These are phyloP conservation scores for Leccinum griseonigrum DNA, from an alignment of 1,284 basidiomycete species.

Conservation along the genomic window DNA sequence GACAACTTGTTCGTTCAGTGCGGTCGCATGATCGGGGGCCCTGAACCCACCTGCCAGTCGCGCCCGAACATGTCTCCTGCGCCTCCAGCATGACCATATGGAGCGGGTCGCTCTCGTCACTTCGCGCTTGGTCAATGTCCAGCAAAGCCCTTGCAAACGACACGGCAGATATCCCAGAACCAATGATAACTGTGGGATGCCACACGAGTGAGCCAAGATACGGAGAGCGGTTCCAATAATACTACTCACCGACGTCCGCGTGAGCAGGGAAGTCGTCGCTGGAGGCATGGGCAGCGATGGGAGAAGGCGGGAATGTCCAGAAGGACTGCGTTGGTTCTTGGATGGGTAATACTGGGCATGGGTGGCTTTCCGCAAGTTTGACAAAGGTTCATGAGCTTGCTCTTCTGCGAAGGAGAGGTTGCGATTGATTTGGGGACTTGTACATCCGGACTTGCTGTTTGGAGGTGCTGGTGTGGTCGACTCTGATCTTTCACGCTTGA, in stretches of 20 bases:
- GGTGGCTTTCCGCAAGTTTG: too few relatives aligned
- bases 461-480: too few relatives aligned
- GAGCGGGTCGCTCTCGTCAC: slow-evolving; percentile 19
- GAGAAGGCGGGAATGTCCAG: slow-evolving; percentile 43
- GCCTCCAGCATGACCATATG: slow-evolving; percentile 49
- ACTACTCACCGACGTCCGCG: slow-evolving; percentile 38
- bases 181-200: slow-evolving; percentile 39
- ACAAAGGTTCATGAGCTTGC: too few relatives aligned
- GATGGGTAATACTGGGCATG: slow-evolving; percentile 37
- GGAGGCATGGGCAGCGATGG: slow-evolving; percentile 32
- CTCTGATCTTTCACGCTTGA: too few relatives aligned
- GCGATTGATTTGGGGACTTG: too few relatives aligned
- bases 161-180: slow-evolving; percentile 49
- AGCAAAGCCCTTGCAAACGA: slow-evolving; percentile 44
- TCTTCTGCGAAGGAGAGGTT: too few relatives aligned
- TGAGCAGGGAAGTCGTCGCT: slow-evolving; percentile 33
- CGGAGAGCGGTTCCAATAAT: not conserved
- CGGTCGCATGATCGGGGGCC: not conserved
- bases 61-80: slow-evolving; percentile 49
- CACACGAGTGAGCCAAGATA: not conserved
- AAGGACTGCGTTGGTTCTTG: slow-evolving; percentile 42
- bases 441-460: too few relatives aligned
- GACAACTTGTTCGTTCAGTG: not conserved
- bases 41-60: slow-evolving; percentile 44
- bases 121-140: slow-evolving; percentile 21